These are phyloP conservation scores for Cercospora berteroae DNA, from an alignment of 2,329 filamentous ascomycete species.

Conservation along the genomic window DNA sequence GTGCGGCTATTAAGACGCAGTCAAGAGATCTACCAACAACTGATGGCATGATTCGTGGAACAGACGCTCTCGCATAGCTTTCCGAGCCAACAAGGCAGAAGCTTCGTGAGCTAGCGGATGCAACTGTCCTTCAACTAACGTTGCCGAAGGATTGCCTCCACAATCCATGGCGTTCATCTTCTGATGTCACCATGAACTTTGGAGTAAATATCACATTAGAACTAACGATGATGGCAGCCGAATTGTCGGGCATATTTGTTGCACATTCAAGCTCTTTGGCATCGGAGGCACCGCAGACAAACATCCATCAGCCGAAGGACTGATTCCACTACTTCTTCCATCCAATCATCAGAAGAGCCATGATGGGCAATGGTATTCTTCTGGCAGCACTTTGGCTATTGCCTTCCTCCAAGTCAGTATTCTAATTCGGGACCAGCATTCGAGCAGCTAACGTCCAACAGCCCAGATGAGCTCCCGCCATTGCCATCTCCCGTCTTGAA, in stretches of 20 bases:
- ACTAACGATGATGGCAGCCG: neutral
- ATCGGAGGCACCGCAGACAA: neutral
- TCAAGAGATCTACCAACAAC: neutral
- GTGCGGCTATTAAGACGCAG: neutral
- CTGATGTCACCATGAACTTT: neutral
- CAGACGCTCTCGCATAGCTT: neutral
- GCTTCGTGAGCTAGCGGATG: neutral
- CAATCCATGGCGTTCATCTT: neutral
- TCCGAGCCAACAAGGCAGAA: neutral
- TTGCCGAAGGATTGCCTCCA: neutral
- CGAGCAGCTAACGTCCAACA: neutral
- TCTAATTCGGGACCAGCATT: neutral
- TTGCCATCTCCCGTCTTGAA: neutral
- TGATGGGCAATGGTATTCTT: neutral
- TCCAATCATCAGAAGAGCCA: neutral
- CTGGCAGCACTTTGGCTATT: neutral
- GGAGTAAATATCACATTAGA: neutral
- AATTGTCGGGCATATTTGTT: neutral
- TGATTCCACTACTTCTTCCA: neutral
- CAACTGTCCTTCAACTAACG: neutral
- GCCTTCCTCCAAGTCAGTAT: neutral
- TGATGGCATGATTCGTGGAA: neutral
- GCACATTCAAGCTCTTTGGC: neutral
- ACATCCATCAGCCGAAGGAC: neutral
- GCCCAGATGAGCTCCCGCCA: neutral